Percentiles rank a stretch among this genome's conserved stretches.
Conservation (phyloP, 805 yeast genomes). For the Wickerhamomyces queroliae region DNA sequence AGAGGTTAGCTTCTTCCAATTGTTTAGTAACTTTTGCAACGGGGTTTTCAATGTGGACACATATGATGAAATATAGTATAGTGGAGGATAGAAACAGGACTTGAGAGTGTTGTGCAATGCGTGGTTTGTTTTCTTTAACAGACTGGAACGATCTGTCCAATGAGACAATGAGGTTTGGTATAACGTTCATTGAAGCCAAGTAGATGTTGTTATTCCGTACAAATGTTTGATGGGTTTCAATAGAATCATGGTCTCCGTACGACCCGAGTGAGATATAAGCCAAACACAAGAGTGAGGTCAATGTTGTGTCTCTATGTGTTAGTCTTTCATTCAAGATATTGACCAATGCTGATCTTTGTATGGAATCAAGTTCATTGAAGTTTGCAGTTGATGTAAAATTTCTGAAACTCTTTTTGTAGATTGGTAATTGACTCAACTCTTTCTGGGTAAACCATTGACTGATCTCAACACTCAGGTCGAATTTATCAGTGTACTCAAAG, state of each 20-base stretch:
- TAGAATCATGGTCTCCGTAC: conserved; percentile 6
- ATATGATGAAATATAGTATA: conserved; percentile 11
- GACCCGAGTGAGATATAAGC: conserved; percentile 23
- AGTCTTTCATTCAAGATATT: not conserved
- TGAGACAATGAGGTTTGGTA: not conserved
- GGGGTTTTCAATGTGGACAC: not conserved
- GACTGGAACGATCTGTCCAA: not conserved
- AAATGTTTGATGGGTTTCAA: conserved; percentile 12
- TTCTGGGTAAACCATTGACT: conserved; percentile 39
- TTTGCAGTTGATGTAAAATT: not conserved
- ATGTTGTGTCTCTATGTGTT: not conserved
- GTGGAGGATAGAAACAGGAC: conserved; percentile 22
- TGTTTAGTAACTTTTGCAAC: not conserved
- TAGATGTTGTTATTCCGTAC: conserved; percentile 18
- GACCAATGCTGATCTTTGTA: not conserved
- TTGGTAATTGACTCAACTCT: conserved; percentile 17
- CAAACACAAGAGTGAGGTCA: conserved; percentile 9
- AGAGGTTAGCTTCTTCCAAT: conserved; percentile 30
- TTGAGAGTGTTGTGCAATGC: conserved; percentile 16
- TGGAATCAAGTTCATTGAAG: conserved; percentile 8
- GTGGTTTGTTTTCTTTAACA: conserved; percentile 1
- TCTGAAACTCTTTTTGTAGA: not conserved
- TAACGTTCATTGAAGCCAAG: conserved; percentile 8
- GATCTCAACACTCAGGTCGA: conserved; percentile 33
- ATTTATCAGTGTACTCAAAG: conserved; percentile 34